These are phyloP conservation scores for Pichia sp. DNA, from an alignment of 1,139 yeast genomes.

Conservation along the genomic window DNA sequence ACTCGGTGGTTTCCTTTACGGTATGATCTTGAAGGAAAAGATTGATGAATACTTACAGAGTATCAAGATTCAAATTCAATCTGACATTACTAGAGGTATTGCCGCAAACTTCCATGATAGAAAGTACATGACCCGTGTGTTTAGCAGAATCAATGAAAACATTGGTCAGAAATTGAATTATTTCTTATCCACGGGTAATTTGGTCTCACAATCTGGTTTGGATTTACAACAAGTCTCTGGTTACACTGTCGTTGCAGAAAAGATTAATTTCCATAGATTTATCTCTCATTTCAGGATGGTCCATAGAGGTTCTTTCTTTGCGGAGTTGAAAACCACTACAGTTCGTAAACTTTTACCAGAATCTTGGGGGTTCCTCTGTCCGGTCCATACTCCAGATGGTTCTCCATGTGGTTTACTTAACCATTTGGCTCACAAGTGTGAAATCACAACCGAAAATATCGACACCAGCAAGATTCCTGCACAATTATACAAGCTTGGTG, in stretches of 20 bases:
- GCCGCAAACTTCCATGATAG: conserved; percentile 81
- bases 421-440: conserved; percentile 94
- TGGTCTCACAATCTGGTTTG: conserved; percentile 93
- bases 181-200: conserved; percentile 92
- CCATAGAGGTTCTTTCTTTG: conserved; percentile 98
- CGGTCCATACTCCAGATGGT: conserved; percentile 99
- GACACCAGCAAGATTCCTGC: conserved; percentile 70
- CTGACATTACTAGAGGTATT: conserved; percentile 74
- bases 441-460: conserved; percentile 66
- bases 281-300: conserved; percentile 98
- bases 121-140: conserved; percentile 75
- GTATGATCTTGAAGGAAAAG: conserved; percentile 95
- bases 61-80: conserved; percentile 65
- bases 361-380: conserved; percentile 98
- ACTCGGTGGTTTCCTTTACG: conserved; percentile 92
- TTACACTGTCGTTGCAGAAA: conserved; percentile 97
- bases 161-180: conserved; percentile 93
- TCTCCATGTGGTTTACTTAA: conserved; percentile 98
- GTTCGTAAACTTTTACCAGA: conserved; percentile 96
- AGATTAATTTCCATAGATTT: conserved; percentile 94
- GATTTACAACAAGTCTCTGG: conserved; percentile 99
- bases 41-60: conserved; percentile 84
- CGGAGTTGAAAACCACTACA: conserved; percentile 94
- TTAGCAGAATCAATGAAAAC: conserved; percentile 78
- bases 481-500: conserved; percentile 70